Evolutionary conservation across 2,329 filamentous ascomycete species (phyloP).

Genomic region (Pyrenochaeta sp.): DNA sequence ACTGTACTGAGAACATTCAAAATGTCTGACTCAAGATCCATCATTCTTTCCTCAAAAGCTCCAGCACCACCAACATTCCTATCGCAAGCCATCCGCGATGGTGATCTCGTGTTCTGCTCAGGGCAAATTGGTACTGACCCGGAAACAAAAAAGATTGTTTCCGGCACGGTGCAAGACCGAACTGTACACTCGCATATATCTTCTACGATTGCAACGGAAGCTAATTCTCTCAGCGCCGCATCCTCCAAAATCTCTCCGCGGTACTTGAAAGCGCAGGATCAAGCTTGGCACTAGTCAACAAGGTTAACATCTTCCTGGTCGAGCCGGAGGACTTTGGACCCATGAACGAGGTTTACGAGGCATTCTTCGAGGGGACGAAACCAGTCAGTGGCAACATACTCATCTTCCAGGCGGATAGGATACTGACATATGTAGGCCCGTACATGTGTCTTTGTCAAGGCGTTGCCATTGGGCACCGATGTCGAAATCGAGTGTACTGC

Average conservation of each 20-base stretch:
- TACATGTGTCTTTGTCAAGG: slow-evolving; percentile 26
- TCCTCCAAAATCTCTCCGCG: slow-evolving; percentile 9
- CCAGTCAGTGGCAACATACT: slow-evolving; percentile 3
- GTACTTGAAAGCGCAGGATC: slow-evolving; percentile 70
- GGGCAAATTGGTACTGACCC: slow-evolving; percentile 68
- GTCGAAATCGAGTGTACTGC: slow-evolving; percentile 21
- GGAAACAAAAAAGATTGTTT: slow-evolving; percentile 59
- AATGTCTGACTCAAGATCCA: slow-evolving; percentile 4
- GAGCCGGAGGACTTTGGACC: slow-evolving; percentile 69
- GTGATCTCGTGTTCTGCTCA: slow-evolving; percentile 74
- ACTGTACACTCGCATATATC: too few relatives aligned
- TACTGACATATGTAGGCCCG: slow-evolving; percentile 7
- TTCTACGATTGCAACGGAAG: too few relatives aligned
- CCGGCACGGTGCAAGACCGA: slow-evolving; percentile 64
- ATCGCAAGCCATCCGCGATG: slow-evolving; percentile 53
- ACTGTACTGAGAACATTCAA: too few relatives aligned
- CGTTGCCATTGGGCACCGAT: slow-evolving; percentile 24
- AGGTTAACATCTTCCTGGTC: slow-evolving; percentile 71
- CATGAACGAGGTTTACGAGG: slow-evolving; percentile 64
- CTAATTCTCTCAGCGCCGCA: slow-evolving; percentile 7
- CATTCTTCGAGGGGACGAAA: slow-evolving; percentile 51
- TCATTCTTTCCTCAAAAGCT: slow-evolving; percentile 7
- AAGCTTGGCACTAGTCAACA: slow-evolving; percentile 67
- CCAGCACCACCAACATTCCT: slow-evolving; percentile 48
- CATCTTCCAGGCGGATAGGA: not conserved